Percentiles rank a stretch among this genome's conserved stretches.
Conservation (phyloP, 1,284 basidiomycete genomes). For the Tilletiopsis washingtonensis region DNA sequence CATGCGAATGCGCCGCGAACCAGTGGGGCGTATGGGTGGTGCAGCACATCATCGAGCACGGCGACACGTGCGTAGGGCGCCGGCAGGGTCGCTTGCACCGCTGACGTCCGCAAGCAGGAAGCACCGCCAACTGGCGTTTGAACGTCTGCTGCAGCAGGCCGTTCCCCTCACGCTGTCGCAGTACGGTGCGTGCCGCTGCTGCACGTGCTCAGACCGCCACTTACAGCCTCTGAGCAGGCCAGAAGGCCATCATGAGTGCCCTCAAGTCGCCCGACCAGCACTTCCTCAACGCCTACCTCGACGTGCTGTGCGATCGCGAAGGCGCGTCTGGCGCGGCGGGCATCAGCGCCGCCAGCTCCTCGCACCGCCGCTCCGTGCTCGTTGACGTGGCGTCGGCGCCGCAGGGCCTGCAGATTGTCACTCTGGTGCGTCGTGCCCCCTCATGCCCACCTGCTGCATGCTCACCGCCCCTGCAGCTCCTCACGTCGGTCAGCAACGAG, state of each 20-base stretch:
- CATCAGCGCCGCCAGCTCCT: background rate
- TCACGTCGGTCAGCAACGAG: slow-evolving; percentile 30
- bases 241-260: slow-evolving; percentile 43
- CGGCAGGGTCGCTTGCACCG: too few species aligned
- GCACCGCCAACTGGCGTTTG: slow-evolving; percentile 19
- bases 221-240: too few species aligned
- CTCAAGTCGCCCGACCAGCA: slow-evolving; percentile 24
- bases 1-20: slow-evolving; percentile 30
- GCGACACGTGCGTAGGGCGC: too few species aligned
- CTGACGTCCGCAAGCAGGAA: too few species aligned
- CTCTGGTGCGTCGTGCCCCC: slow-evolving; percentile 16
- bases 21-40: slow-evolving; percentile 47
- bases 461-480: slow-evolving; percentile 17
- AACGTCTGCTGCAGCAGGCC: slow-evolving; percentile 19
- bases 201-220: too few species aligned
- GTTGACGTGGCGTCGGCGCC: slow-evolving; percentile 37
- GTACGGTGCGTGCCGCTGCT: too few species aligned
- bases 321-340: background rate
- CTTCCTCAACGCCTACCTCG: slow-evolving; percentile 28
- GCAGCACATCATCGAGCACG: slow-evolving; percentile 43
- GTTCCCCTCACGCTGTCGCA: slow-evolving; percentile 32
- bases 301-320: slow-evolving; percentile 21
- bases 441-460: background rate
- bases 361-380: slow-evolving; percentile 28
- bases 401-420: slow-evolving; percentile 43